A percentile compares a stretch with the other conserved stretches of the same genome.
These are phyloP conservation scores for Syncephalastrum contaminatum DNA, from an alignment of 371 early-diverging fungal genomes.

Conservation along the genomic window DNA sequence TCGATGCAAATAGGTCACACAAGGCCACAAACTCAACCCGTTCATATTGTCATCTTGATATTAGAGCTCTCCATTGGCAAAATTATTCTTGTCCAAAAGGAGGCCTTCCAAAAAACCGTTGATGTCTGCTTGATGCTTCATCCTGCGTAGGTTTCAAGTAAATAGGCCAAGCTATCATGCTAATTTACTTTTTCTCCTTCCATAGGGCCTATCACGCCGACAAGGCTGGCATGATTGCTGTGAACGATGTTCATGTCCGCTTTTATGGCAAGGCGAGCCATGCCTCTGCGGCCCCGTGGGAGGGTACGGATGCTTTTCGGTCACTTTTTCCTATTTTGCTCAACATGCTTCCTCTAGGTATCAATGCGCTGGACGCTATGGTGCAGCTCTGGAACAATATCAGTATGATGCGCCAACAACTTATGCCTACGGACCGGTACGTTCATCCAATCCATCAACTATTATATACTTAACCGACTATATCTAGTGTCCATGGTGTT, in stretches of 20 bases:
- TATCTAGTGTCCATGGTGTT: constrained; percentile 63
- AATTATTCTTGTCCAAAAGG: constrained; percentile 56
- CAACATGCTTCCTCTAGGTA: constrained; percentile 12
- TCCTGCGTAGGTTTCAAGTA: constrained; percentile 41
- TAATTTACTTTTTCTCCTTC: neutral
- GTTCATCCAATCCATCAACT: neutral
- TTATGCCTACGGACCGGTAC: constrained; percentile 45
- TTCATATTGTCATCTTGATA: no score
- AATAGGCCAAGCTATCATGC: neutral
- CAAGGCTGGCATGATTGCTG: constrained; percentile 31
- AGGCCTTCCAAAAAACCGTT: constrained; percentile 56
- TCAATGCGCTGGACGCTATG: constrained; percentile 72
- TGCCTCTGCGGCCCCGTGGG: constrained; percentile 65
- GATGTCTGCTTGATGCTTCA: constrained; percentile 78
- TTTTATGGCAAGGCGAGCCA: constrained; percentile 63
- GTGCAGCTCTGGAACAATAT: constrained; percentile 54
- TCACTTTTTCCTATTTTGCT: no score
- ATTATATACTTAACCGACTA: neutral
- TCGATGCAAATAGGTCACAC: neutral
- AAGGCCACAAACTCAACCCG: no score
- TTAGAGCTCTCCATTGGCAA: constrained; percentile 63
- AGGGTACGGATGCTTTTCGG: constrained; percentile 33
- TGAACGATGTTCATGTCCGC: constrained; percentile 41
- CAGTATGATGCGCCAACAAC: constrained; percentile 68
- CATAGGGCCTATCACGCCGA: constrained; percentile 19